Percentiles rank a stretch among this genome's conserved stretches.
Conservation (phyloP, 331 rosid genomes). For the Malus hybrid region DNA sequence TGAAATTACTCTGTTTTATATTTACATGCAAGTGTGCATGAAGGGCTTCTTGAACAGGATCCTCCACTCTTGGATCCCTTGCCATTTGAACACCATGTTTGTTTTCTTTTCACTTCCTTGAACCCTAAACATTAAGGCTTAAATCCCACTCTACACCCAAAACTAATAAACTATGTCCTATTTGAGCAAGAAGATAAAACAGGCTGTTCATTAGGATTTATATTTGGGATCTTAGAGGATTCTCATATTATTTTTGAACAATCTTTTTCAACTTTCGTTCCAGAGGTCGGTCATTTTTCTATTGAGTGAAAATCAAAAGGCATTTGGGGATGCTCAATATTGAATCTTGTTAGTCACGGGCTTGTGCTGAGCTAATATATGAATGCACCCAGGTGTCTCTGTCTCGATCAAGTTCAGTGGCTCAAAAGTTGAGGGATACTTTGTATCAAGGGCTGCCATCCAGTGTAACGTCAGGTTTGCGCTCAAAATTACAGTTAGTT, state of each 20-base stretch:
- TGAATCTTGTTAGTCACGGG: background rate
- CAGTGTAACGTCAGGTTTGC: conserved; percentile 71
- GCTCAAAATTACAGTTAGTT: conserved; percentile 68
- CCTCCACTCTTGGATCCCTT: background rate
- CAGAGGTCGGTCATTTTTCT: background rate
- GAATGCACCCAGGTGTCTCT: conserved; percentile 47
- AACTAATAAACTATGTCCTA: background rate
- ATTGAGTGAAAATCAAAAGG: background rate
- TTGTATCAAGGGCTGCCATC: conserved; percentile 95
- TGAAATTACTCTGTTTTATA: too few relatives aligned
- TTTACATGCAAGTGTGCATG: background rate
- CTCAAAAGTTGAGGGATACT: conserved; percentile 90
- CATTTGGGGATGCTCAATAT: background rate
- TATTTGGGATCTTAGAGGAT: too few relatives aligned
- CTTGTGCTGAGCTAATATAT: conserved; percentile 19
- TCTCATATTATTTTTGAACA: too few relatives aligned
- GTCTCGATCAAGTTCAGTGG: conserved; percentile 85
- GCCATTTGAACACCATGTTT: background rate
- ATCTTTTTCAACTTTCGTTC: too few relatives aligned
- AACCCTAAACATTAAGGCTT: background rate
- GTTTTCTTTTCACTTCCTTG: background rate
- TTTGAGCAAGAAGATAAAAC: background rate
- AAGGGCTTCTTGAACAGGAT: background rate
- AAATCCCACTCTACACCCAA: background rate
- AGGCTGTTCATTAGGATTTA: too few relatives aligned